These are phyloP conservation scores for Amniculicola lignicola DNA, from an alignment of 495 filamentous ascomycete genomes.

Conservation along the genomic window DNA sequence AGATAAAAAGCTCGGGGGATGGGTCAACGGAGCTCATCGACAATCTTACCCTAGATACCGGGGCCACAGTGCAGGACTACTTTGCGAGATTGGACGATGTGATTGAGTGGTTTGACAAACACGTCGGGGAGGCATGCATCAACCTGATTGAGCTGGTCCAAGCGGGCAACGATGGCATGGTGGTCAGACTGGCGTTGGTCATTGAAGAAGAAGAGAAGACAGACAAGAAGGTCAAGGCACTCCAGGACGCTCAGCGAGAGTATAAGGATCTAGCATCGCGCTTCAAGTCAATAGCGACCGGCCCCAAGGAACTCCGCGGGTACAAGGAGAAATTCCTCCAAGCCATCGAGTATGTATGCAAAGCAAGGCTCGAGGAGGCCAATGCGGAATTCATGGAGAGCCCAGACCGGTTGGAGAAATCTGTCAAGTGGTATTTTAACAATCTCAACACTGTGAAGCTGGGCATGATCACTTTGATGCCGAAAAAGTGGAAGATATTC, in stretches of 20 bases:
- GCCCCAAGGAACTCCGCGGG: constrained; percentile 83
- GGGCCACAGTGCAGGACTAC: constrained; percentile 75
- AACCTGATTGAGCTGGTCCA: constrained; percentile 85
- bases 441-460: constrained; percentile 88
- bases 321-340: constrained; percentile 95
- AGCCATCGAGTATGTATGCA: constrained; percentile 68
- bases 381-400: constrained; percentile 76
- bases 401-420: constrained; percentile 78
- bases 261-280: constrained; percentile 88
- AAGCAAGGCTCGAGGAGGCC: constrained; percentile 69
- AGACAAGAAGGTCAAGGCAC: constrained; percentile 80
- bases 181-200: constrained; percentile 85
- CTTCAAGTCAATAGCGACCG: constrained; percentile 91
- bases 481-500: constrained; percentile 97
- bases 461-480: constrained; percentile 84
- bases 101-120: constrained; percentile 92
- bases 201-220: constrained; percentile 95
- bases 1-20: constrained; percentile 46
- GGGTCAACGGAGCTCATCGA: constrained; percentile 42
- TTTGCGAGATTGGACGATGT: constrained; percentile 84
- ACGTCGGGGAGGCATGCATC: constrained; percentile 80
- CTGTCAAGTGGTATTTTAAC: constrained; percentile 92
- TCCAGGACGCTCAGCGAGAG: constrained; percentile 91
- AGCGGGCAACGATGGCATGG: constrained; percentile 77
- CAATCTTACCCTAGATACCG: constrained; percentile 54